Conservation (phyloP, 2,329 filamentous ascomycete genomes). For the Alternaria sp. region DNA sequence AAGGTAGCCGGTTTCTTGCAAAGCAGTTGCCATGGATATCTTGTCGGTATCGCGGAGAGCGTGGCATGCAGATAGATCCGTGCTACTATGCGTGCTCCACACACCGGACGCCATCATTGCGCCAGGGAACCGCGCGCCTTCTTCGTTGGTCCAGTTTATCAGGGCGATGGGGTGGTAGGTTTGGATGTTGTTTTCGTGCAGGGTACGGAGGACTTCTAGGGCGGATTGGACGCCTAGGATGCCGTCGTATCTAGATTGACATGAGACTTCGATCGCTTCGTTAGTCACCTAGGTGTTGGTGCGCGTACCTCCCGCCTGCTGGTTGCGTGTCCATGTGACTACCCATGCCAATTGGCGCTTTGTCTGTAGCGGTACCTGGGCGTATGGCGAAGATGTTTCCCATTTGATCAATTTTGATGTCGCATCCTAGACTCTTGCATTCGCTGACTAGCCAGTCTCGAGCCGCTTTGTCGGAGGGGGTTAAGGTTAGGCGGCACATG, state of each 20-base stretch:
- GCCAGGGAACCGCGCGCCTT: conserved; percentile 77
- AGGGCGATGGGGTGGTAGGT: conserved; percentile 70
- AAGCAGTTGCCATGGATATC: conserved; percentile 53
- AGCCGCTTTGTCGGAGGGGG: conserved; percentile 34
- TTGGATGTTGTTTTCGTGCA: conserved; percentile 42
- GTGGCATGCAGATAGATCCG: conserved; percentile 36
- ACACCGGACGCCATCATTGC: conserved; percentile 77
- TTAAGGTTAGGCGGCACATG: conserved; percentile 74
- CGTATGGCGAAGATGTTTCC: conserved; percentile 45
- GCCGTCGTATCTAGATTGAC: conserved; percentile 67
- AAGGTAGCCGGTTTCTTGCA: conserved; percentile 42
- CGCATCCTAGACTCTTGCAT: conserved; percentile 35
- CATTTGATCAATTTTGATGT: conserved; percentile 45
- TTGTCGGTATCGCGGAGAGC: conserved; percentile 56
- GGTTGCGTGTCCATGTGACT: conserved; percentile 63
- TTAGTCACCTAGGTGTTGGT: fast-evolving
- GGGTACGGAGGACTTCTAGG: conserved; percentile 47
- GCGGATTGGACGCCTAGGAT: conserved; percentile 75
- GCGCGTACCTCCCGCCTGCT: conserved; percentile 31
- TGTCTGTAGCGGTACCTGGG: conserved; percentile 50
- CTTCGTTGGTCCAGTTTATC: conserved; percentile 82
- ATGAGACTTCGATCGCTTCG: neutral
- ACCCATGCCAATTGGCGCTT: conserved; percentile 53
- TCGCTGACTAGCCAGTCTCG: conserved; percentile 42
- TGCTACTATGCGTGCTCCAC: conserved; percentile 65